phyloP scores from a whole-genome alignment of 2,329 filamentous ascomycete genomes.

The Colletotrichum sp. region DNA sequence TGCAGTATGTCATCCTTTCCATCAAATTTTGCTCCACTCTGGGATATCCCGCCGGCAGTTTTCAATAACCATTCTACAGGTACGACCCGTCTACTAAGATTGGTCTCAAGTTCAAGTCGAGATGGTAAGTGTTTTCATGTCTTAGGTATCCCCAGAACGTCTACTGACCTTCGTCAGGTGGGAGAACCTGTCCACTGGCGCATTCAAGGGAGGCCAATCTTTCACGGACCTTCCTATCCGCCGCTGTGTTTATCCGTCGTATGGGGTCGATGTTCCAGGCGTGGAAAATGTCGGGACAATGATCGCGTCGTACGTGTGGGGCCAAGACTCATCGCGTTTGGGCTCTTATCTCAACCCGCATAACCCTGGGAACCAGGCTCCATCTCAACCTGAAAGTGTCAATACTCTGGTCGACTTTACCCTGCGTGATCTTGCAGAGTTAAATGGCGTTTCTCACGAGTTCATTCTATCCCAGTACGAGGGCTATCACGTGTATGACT shows the following conservation, averaged over 20 bases:
- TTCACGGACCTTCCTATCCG: slow-evolving; percentile 35
- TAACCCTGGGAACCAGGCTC: slow-evolving; percentile 20
- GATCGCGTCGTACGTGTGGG: slow-evolving; percentile 30
- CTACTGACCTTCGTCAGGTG: slow-evolving; percentile 5
- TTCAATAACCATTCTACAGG: background rate
- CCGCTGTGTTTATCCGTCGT: slow-evolving; percentile 36
- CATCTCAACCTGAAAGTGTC: slow-evolving; percentile 18
- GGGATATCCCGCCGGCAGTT: background rate
- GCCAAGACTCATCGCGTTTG: slow-evolving; percentile 28
- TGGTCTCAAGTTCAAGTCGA: slow-evolving; percentile 30
- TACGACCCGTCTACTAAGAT: slow-evolving; percentile 35
- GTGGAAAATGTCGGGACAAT: slow-evolving; percentile 24
- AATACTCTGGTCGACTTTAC: slow-evolving; percentile 25
- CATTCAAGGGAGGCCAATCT: slow-evolving; percentile 28
- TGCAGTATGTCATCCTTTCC: slow-evolving; percentile 22
- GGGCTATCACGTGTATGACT: slow-evolving; percentile 26
- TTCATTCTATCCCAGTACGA: slow-evolving; percentile 23
- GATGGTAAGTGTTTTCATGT: slow-evolving; percentile 25
- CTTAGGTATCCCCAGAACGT: background rate
- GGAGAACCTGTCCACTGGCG: slow-evolving; percentile 25
- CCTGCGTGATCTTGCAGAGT: slow-evolving; percentile 23
- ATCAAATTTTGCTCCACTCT: background rate
- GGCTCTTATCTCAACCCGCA: slow-evolving; percentile 27
- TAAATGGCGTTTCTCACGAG: slow-evolving; percentile 26
- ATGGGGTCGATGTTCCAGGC: slow-evolving; percentile 24